Base-by-base conservation (phyloP, 1,284 basidiomycete species). In the Meripilus lineatus region DNA sequence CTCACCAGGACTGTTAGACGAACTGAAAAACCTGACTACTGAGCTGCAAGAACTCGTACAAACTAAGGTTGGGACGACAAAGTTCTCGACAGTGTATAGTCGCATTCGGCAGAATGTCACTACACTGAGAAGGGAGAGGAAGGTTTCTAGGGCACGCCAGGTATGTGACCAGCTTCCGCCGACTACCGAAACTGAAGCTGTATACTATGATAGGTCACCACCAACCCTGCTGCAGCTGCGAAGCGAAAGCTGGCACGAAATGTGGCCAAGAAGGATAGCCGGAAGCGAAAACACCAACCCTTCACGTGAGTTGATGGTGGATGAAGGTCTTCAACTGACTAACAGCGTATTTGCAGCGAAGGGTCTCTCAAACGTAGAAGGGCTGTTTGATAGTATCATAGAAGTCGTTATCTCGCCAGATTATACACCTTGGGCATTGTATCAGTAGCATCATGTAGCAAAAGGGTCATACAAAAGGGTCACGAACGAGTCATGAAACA, bases 11-110 rank as follows among this genome's bases (percentile, higher is more conserved):
- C 21, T 43, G 14, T n/a, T 50, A 93, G 94, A 88, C 28, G 90
- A 93, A 40, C 70, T 99, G 28, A 90, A 91, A 62, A 79, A 76
- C 3, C 74, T 93, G 0, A 84, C 90, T 0, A 71, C 78, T 11
- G 94, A 99, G 63, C 70, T 99, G 10, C 87, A 93, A 57, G 90
- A 93, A 45, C 77, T 97, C 14, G 68, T 99, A 1, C 93, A 93
- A 58, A 63, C 67, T 36, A 91, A 91, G 69, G 84, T 96, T 28
- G 93, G 93, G 21, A 80, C 84, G 11, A 86, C 84, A 1, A 77
- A 74, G 45, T 99, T 96, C 65, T 80, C 92, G 3, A 64, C 63
- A 15, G 76, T 77, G 0, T 98, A 96, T 68, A 89, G 83, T 52
- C 73, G 75, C 44, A 85, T 98, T 43, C 77, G 91, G 32, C 84